Evolutionary conservation across 495 filamentous ascomycete genomes (phyloP).

Genomic region (Astrothelium subdiscretum): DNA sequence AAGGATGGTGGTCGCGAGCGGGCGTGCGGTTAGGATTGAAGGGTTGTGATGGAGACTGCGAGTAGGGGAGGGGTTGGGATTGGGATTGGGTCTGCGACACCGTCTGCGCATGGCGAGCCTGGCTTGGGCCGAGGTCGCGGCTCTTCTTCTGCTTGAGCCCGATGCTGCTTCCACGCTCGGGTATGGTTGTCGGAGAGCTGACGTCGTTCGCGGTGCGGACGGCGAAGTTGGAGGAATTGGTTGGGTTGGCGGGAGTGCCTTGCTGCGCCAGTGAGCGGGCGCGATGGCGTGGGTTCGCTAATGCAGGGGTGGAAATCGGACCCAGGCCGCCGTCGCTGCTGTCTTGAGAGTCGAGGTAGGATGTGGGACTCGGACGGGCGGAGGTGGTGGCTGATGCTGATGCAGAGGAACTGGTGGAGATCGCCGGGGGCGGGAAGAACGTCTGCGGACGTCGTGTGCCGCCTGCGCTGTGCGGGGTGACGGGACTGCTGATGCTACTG

Average conservation of each 20-base stretch:
- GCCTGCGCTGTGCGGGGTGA: not conserved
- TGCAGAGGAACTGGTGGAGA: slow-evolving; percentile 5
- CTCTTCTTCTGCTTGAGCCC: not conserved
- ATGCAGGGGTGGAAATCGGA: not conserved
- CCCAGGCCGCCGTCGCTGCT: not conserved
- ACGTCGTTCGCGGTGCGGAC: not conserved
- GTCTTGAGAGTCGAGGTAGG: not conserved
- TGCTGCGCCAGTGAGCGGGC: not conserved
- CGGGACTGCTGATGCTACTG: not conserved
- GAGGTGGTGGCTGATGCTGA: slow-evolving; percentile 15
- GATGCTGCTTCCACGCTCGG: not conserved
- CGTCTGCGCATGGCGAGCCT: too few species aligned
- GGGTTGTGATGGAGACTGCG: not conserved
- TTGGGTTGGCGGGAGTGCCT: not conserved
- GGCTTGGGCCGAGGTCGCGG: not conserved
- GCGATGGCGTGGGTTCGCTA: not conserved
- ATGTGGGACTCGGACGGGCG: not conserved
- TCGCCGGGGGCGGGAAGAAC: slow-evolving; percentile 2
- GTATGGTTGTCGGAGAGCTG: not conserved
- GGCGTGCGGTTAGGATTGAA: not conserved
- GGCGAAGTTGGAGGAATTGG: not conserved
- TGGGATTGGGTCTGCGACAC: not conserved
- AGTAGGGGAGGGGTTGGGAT: not conserved
- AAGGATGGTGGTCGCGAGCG: not conserved
- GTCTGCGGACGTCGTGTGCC: slow-evolving; percentile 5